phyloP scores from a whole-genome alignment of 2,329 filamentous ascomycete species.

The Trichothecium roseum region DNA sequence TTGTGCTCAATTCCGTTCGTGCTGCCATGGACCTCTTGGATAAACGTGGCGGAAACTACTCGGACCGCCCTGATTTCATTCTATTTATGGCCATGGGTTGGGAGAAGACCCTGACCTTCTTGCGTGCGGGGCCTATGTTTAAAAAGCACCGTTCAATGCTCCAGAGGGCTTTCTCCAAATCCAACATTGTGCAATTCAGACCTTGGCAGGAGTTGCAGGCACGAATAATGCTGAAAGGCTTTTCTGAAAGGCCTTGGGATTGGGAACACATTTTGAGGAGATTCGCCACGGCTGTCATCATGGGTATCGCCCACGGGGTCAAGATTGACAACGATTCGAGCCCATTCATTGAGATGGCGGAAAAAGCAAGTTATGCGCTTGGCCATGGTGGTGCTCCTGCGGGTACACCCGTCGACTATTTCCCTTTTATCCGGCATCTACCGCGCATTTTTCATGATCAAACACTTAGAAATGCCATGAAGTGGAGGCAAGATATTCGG shows the following conservation, averaged over 20 bases:
- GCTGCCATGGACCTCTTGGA: slow-evolving; percentile 33
- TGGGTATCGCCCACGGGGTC: slow-evolving; percentile 33
- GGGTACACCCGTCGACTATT: slow-evolving; percentile 33
- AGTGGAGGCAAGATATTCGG: slow-evolving; percentile 22
- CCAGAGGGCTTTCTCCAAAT: slow-evolving; percentile 30
- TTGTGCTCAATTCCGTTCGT: slow-evolving; percentile 32
- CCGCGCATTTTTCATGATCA: slow-evolving; percentile 22
- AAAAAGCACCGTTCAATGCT: slow-evolving; percentile 31
- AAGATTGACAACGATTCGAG: slow-evolving; percentile 23
- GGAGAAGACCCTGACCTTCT: slow-evolving; percentile 33
- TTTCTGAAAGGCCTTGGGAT: slow-evolving; percentile 17
- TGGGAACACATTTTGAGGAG: slow-evolving; percentile 27
- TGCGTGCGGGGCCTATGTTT: slow-evolving; percentile 29
- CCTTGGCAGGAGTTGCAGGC: slow-evolving; percentile 24
- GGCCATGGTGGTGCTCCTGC: slow-evolving; percentile 17
- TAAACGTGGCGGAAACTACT: slow-evolving; percentile 33
- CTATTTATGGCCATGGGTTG: slow-evolving; percentile 33
- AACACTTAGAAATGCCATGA: slow-evolving; percentile 16
- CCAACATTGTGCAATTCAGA: slow-evolving; percentile 22
- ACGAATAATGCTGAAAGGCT: slow-evolving; percentile 15
- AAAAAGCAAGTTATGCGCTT: slow-evolving; percentile 17
- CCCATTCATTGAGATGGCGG: slow-evolving; percentile 28
- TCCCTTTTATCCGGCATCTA: slow-evolving; percentile 32
- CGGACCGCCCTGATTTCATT: slow-evolving; percentile 32
- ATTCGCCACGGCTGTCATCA: slow-evolving; percentile 28